These are phyloP conservation scores for Calonectria pseudoreteaudii DNA, from an alignment of 2,329 filamentous ascomycete species.

Conservation along the genomic window DNA sequence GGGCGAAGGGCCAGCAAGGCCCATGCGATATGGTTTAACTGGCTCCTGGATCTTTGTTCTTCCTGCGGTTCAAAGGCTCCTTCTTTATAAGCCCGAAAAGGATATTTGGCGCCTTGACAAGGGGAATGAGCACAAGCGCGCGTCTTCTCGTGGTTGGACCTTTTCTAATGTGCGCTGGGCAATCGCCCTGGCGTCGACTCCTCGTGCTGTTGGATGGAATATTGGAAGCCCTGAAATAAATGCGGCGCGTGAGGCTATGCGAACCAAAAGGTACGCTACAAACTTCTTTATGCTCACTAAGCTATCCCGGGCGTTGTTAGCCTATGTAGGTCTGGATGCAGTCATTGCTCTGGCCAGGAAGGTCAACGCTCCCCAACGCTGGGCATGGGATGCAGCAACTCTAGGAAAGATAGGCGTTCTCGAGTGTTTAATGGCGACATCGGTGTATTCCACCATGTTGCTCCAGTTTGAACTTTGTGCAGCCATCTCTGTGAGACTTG, in stretches of 20 bases:
- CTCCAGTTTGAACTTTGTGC: constrained; percentile 27
- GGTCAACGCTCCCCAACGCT: background rate
- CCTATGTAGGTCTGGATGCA: constrained; percentile 16
- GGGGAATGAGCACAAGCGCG: background rate
- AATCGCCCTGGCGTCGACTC: background rate
- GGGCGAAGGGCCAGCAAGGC: constrained; percentile 14
- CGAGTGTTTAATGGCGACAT: constrained; percentile 18
- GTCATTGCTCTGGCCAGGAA: constrained; percentile 11
- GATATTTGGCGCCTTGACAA: constrained; percentile 26
- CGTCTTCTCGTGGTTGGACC: constrained; percentile 8
- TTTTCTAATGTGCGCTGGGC: constrained; percentile 27
- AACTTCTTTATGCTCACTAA: background rate
- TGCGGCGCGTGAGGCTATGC: background rate
- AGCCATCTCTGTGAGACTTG: constrained; percentile 8
- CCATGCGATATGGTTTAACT: constrained; percentile 29
- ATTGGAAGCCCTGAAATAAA: constrained; percentile 19
- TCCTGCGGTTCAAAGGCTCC: constrained; percentile 24
- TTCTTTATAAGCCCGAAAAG: constrained; percentile 19
- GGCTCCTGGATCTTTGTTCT: constrained; percentile 30
- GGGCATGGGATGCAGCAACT: constrained; percentile 11
- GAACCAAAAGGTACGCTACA: background rate
- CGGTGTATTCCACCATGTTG: constrained; percentile 20
- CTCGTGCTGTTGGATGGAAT: constrained; percentile 31
- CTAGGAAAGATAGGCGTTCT: background rate
- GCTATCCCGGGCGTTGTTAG: background rate